Base-by-base conservation (phyloP, 305 asterid genomes). In the Fraxinus nigra region DNA sequence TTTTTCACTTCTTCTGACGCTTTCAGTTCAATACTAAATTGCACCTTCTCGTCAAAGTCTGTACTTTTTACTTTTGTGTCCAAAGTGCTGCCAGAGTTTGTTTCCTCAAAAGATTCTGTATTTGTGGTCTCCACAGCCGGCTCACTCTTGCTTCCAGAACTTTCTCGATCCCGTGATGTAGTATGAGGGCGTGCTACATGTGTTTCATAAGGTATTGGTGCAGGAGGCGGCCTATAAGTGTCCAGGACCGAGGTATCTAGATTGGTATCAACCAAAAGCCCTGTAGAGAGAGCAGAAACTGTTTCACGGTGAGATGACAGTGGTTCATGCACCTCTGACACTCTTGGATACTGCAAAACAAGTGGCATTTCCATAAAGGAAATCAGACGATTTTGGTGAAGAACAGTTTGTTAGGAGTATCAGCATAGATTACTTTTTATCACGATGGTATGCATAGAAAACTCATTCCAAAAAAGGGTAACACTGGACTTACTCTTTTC, bases 251-350 rank as follows among this genome's bases (percentile, higher is more conserved):
- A 87, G 48, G 98, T 92, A 83, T 93, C 97, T 82, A 93, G 90
- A 90, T 95, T 95, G 75, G 98, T 93, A 82, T 95, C 98, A 14
- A 95, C 98, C 87, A 93, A 85, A 78, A 89, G 94, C 54, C 92
- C 97, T 11, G 90, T 78, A 81, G 97, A 86, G 83, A 87, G 82
- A 67, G 87, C 84, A 86, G 94, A 81, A 80, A 81, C 88, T 33
- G 85, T 81, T 78, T 88, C 91, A 80, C 81, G 88, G 81, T 86
- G 86, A 82, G 95, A 78, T 61, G 97, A 86, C 67, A 91, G 87
- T 73, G 96, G 97, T 79, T 81, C 91, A 16, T 67, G 90, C 85
- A 88, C 94, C 82, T 89, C 94, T 6, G 92, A 86, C 80, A 78
- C 94, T 30, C 38, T 69, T 40, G 98, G 95, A 90, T 90, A 87